These are phyloP conservation scores for Tremella mesenterica DNA, from an alignment of 768 basidiomycete species.

Conservation along the genomic window DNA sequence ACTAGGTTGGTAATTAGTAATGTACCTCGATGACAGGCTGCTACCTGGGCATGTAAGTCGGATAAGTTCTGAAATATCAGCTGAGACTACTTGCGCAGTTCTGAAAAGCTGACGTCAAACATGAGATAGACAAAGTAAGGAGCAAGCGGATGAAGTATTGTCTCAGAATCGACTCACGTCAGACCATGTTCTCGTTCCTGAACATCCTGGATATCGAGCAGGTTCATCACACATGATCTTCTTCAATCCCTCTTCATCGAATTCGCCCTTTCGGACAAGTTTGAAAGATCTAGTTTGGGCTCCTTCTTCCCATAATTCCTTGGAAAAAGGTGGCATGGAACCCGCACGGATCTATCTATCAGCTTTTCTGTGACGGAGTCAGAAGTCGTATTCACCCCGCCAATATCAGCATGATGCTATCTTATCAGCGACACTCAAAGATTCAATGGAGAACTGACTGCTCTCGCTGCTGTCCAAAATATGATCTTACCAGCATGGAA, in stretches of 20 bases:
- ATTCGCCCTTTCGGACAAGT: constrained; percentile 72
- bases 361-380: not conserved
- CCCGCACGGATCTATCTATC: constrained; percentile 61
- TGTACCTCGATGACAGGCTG: constrained; percentile 72
- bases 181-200: constrained; percentile 17
- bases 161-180: constrained; percentile 20
- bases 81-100: not conserved
- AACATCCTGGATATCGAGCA: constrained; percentile 27
- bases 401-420: constrained; percentile 67
- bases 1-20: constrained; percentile 77
- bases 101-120: not conserved
- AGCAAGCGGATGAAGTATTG: not conserved
- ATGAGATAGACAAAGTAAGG: not conserved
- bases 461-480: constrained; percentile 67
- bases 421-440: constrained; percentile 29
- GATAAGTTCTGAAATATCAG: constrained; percentile 22
- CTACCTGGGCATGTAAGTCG: constrained; percentile 29
- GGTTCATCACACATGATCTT: constrained; percentile 64
- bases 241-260: constrained; percentile 64
- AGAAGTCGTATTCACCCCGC: constrained; percentile 15
- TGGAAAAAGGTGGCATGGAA: constrained; percentile 89
- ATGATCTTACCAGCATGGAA: constrained; percentile 57
- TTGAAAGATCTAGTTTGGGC: constrained; percentile 87
- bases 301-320: constrained; percentile 86
- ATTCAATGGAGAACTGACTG: not conserved